Conservation (phyloP, 257 asterid genomes). For the Nicotiana sylvestris region DNA sequence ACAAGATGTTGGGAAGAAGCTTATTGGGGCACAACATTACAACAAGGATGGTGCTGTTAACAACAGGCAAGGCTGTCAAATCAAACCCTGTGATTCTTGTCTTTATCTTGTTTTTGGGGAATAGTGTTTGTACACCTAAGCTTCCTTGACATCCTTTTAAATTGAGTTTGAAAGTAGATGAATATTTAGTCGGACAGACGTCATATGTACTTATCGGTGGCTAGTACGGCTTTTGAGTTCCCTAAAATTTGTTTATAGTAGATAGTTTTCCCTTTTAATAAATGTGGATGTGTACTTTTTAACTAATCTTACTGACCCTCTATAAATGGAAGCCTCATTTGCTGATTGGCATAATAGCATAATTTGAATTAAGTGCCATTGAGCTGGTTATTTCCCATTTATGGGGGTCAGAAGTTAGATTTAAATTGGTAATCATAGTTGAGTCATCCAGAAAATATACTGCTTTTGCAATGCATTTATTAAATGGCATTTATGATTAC, state of each 20-base stretch:
- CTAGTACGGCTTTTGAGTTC: neutral
- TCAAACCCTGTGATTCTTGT: neutral
- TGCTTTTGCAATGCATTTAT: neutral
- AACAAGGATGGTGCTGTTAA: constrained; percentile 93
- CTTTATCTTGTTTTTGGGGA: neutral
- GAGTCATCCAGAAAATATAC: neutral
- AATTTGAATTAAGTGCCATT: neutral
- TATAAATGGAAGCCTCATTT: neutral
- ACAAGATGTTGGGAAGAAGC: constrained; percentile 98
- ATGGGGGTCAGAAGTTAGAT: neutral
- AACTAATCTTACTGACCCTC: neutral
- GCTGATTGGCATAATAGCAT: neutral
- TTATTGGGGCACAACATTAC: constrained; percentile 95
- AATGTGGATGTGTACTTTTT: neutral
- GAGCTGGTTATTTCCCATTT: constrained; percentile 6
- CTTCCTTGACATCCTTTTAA: neutral
- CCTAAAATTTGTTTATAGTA: neutral
- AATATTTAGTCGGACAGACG: neutral
- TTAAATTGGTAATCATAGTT: neutral
- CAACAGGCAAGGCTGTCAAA: constrained; percentile 45
- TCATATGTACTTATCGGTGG: neutral
- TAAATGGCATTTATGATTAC: neutral
- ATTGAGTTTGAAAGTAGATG: constrained; percentile 4
- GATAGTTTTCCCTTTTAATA: neutral
- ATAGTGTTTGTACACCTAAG: neutral